phyloP scores from a whole-genome alignment of 1,139 yeast species.

The Debaryomyces singareniensis region DNA sequence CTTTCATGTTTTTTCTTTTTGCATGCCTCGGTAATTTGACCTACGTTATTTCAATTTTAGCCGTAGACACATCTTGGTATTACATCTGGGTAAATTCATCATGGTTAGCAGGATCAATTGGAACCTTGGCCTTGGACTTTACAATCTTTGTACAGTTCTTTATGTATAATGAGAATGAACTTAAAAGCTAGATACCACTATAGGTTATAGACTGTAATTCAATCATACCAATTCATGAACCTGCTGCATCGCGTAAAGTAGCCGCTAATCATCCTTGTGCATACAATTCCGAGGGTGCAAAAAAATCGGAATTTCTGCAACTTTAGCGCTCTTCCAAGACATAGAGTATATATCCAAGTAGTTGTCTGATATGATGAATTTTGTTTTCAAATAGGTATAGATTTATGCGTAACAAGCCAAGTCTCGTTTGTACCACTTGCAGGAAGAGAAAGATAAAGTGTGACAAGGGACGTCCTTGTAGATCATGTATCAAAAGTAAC shows the following conservation, averaged over 20 bases:
- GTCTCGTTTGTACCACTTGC: constrained; percentile 22
- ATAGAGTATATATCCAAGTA: too few relatives aligned
- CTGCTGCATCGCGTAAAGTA: too few relatives aligned
- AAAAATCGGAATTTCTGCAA: too few relatives aligned
- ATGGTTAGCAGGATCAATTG: constrained; percentile 90
- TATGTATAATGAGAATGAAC: constrained; percentile 48
- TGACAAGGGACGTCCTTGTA: constrained; percentile 23
- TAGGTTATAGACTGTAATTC: background rate
- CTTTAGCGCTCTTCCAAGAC: too few relatives aligned
- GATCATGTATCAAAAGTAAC: constrained; percentile 18
- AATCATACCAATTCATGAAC: background rate
- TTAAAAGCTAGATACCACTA: background rate
- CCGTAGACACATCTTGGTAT: constrained; percentile 63
- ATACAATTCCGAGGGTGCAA: too few relatives aligned
- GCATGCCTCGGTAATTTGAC: constrained; percentile 92
- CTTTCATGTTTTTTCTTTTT: constrained; percentile 84
- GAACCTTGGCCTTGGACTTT: constrained; percentile 80
- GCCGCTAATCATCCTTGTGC: too few relatives aligned
- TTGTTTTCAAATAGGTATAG: too few relatives aligned
- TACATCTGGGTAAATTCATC: constrained; percentile 78
- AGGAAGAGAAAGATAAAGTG: constrained; percentile 24
- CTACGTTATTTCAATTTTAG: constrained; percentile 76
- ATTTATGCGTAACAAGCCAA: constrained; percentile 18
- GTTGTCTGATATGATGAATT: too few relatives aligned
- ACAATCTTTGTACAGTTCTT: constrained; percentile 84